Conservation (phyloP, 2,329 filamentous ascomycete species). For the Apiospora kogelbergensis region DNA sequence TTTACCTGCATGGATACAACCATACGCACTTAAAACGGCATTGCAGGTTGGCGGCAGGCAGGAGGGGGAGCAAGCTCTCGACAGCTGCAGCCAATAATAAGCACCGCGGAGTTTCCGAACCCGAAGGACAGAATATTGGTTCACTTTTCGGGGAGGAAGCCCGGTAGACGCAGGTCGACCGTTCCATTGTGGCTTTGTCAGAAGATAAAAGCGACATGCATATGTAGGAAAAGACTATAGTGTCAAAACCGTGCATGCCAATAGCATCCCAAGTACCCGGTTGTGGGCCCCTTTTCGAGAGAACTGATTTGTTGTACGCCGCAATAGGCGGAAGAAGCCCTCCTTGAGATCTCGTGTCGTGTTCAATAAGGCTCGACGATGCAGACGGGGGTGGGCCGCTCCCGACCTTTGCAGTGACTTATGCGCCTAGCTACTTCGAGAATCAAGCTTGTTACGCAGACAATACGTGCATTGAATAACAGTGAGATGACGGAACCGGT, state of each 20-base stretch:
- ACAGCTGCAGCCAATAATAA: neutral
- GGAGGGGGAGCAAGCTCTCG: neutral
- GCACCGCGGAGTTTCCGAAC: neutral
- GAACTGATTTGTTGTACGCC: neutral
- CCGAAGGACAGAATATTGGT: neutral
- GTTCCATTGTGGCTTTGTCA: neutral
- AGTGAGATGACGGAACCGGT: neutral
- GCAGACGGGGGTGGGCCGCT: neutral
- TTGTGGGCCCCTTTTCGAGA: neutral
- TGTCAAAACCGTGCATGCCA: neutral
- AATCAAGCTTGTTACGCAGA: neutral
- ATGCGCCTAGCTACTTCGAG: neutral
- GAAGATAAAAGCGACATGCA: neutral
- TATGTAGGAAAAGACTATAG: neutral
- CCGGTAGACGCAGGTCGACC: neutral
- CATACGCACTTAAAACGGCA: neutral
- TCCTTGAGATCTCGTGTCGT: neutral
- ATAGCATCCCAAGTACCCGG: neutral
- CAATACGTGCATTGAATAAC: neutral
- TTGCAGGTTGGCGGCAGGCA: neutral
- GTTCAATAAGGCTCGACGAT: neutral
- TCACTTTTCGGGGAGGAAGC: neutral
- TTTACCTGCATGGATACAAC: neutral
- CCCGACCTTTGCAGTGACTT: neutral
- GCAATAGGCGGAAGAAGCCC: neutral